Conservation (phyloP, 2,329 filamentous ascomycete species). For the Pseudogymnoascus sp. region DNA sequence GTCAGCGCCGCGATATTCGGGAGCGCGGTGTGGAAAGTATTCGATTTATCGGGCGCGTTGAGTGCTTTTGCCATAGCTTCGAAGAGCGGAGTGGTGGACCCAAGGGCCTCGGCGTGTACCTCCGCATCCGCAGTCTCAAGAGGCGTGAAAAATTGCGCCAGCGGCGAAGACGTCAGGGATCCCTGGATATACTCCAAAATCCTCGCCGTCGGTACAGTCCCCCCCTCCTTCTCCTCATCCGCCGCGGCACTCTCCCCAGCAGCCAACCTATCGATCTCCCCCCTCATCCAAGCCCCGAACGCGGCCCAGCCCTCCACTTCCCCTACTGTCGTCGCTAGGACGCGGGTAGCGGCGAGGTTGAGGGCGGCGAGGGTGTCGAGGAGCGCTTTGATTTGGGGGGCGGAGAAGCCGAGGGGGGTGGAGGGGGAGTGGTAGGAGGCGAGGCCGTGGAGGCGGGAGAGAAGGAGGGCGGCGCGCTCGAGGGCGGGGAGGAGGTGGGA, state of each 20-base stretch:
- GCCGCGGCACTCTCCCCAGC: constrained; percentile 47
- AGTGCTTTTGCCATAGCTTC: constrained; percentile 32
- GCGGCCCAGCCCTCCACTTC: constrained; percentile 69
- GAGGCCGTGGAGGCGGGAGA: constrained; percentile 75
- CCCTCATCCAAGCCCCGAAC: constrained; percentile 77
- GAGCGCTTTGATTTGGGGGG: constrained; percentile 52
- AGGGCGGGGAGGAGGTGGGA: constrained; percentile 84
- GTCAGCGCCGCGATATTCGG: constrained; percentile 58
- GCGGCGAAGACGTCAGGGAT: constrained; percentile 56
- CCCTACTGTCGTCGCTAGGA: constrained; percentile 61
- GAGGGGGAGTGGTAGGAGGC: constrained; percentile 65
- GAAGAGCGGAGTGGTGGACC: not conserved
- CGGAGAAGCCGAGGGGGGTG: constrained; percentile 55
- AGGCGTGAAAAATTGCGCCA: constrained; percentile 51
- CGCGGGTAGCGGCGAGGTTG: constrained; percentile 64
- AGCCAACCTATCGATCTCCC: constrained; percentile 71
- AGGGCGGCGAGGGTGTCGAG: constrained; percentile 67
- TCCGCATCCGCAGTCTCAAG: constrained; percentile 56
- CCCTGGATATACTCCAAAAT: constrained; percentile 71
- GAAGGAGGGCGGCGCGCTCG: constrained; percentile 71
- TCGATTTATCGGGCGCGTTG: not conserved
- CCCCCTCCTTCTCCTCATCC: constrained; percentile 65
- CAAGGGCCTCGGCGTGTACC: constrained; percentile 47
- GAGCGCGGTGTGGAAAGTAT: constrained; percentile 39
- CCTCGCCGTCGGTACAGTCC: constrained; percentile 57